These are phyloP conservation scores for Claviceps fusiformis DNA, from an alignment of 2,329 filamentous ascomycete genomes.

Conservation along the genomic window DNA sequence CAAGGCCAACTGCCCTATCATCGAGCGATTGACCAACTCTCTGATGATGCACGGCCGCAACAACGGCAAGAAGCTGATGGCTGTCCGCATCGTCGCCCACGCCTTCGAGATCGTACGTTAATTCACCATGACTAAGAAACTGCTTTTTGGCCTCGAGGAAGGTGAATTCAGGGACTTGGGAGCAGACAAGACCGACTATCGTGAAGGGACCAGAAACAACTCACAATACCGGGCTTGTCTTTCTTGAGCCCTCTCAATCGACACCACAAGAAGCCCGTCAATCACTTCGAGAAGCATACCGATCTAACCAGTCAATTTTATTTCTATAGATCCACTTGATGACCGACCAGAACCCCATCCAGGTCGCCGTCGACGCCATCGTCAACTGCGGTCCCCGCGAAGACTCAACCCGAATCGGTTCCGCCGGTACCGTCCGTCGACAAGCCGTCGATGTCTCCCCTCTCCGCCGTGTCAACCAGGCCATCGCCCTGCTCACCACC, in stretches of 20 bases:
- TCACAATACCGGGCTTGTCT: background rate
- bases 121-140: background rate
- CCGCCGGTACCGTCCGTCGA: slow-evolving; percentile 97
- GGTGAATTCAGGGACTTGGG: background rate
- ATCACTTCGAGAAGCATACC: background rate
- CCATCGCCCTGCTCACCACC: slow-evolving; percentile 96
- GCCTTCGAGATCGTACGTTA: slow-evolving; percentile 94
- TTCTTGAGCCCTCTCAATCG: background rate
- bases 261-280: background rate
- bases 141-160: background rate
- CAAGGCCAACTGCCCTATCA: slow-evolving; percentile 99
- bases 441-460: slow-evolving; percentile 99
- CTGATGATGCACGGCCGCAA: slow-evolving; percentile 99
- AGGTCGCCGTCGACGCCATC: slow-evolving; percentile 97
- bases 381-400: slow-evolving; percentile 99
- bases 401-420: slow-evolving; percentile 99
- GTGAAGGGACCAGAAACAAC: background rate
- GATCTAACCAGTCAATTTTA: slow-evolving; percentile 14
- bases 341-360: slow-evolving; percentile 99
- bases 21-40: slow-evolving; percentile 99
- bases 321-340: slow-evolving; percentile 84
- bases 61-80: slow-evolving; percentile 99
- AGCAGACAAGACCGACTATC: background rate
- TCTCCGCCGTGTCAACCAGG: slow-evolving; percentile 99
- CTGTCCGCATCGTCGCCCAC: slow-evolving; percentile 97